These are phyloP conservation scores for Candida ponderosae DNA, from an alignment of 805 yeast species.

Conservation along the genomic window DNA sequence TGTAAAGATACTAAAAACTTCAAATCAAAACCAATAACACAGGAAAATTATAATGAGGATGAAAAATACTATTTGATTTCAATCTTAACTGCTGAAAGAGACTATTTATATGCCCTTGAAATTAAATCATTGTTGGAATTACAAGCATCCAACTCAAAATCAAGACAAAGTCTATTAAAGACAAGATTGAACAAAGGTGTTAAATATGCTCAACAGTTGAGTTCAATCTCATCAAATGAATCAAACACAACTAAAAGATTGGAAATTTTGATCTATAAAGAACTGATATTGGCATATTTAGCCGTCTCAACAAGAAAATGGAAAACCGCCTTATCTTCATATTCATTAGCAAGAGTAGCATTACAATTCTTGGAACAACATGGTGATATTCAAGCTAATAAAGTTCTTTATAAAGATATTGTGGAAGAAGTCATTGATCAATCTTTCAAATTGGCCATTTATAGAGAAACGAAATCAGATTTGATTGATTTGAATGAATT, in stretches of 20 bases:
- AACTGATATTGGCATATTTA: conserved; percentile 45
- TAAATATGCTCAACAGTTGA: conserved; percentile 33
- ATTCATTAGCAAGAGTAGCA: conserved; percentile 54
- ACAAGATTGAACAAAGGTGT: conserved; percentile 66
- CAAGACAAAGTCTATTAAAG: conserved; percentile 40
- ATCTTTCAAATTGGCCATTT: conserved; percentile 45
- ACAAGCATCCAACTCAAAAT: conserved; percentile 29
- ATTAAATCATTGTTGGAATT: conserved; percentile 47
- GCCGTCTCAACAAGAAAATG: conserved; percentile 49
- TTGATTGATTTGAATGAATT: conserved; percentile 42
- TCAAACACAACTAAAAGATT: conserved; percentile 22
- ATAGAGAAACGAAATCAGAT: conserved; percentile 28
- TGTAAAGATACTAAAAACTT: conserved; percentile 63
- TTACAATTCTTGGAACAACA: conserved; percentile 42
- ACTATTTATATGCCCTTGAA: conserved; percentile 62
- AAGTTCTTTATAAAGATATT: conserved; percentile 41
- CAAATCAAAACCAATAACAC: conserved; percentile 36
- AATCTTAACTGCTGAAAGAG: conserved; percentile 72
- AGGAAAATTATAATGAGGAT: conserved; percentile 44
- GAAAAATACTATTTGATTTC: conserved; percentile 47
- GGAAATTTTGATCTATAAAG: conserved; percentile 32
- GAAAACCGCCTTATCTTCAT: conserved; percentile 40
- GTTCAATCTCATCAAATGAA: conserved; percentile 33
- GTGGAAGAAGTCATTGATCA: conserved; percentile 59
- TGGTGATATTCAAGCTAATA: conserved; percentile 15